phyloP scores from a whole-genome alignment of 2,329 filamentous ascomycete genomes.

The Exophiala alcalophila region DNA sequence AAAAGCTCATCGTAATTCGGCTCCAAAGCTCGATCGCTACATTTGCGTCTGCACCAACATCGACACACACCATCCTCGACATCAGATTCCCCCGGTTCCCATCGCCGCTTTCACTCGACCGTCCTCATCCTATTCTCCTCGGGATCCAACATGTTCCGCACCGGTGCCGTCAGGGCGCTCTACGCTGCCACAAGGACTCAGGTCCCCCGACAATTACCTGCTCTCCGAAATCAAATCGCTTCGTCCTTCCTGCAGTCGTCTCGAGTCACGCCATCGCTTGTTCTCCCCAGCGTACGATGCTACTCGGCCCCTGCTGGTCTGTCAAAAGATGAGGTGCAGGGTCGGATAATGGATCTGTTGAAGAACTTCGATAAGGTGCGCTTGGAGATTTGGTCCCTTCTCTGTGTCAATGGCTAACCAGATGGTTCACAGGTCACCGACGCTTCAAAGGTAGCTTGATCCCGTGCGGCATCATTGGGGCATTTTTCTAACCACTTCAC shows the following conservation, averaged over 20 bases:
- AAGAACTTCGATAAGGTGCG: constrained; percentile 95
- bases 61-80: constrained; percentile 21
- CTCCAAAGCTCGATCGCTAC: constrained; percentile 28
- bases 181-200: constrained; percentile 51
- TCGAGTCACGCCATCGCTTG: constrained; percentile 60
- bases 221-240: constrained; percentile 58
- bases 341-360: constrained; percentile 85
- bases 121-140: too few relatives aligned
- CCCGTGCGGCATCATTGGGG: neutral
- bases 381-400: constrained; percentile 25
- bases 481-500: constrained; percentile 31
- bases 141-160: constrained; percentile 81
- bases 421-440: constrained; percentile 46
- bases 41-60: constrained; percentile 21
- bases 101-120: too few relatives aligned
- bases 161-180: constrained; percentile 76
- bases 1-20: constrained; percentile 13
- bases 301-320: constrained; percentile 83
- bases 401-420: constrained; percentile 27
- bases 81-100: too few relatives aligned
- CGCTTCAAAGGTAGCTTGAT: constrained; percentile 51
- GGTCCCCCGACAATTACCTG: constrained; percentile 50
- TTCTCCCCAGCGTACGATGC: constrained; percentile 69
- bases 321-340: constrained; percentile 79
- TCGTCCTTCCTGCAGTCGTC: constrained; percentile 61